phyloP scores from a whole-genome alignment of 345 rosid species.

The thale cress (Arabidopsis thaliana) region TAIR10.1 NC_003076.8:2641501-2642000 shows the following conservation, averaged over 20 bases:
- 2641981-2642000: not conserved
- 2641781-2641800: not conserved
- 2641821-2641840: not conserved
- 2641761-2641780: not conserved
- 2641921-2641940: not conserved
- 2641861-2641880: not conserved
- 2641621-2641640: constrained; percentile 5
- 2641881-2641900: not conserved
- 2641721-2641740: not conserved
- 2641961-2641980: not conserved
- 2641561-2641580: not conserved
- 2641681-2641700: not conserved
- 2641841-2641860: not conserved
- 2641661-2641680: not conserved
- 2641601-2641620: not conserved
- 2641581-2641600: not conserved
- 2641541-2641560: not conserved
- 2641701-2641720: not conserved
- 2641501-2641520: not conserved
- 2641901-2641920: not conserved
- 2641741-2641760: not conserved
- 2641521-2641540: not conserved
- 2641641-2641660: not conserved
- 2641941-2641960: not conserved
- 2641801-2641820: no score